Base-by-base conservation (phyloP, 2,329 filamentous ascomycete species). In the Penicillium sclerotiorum region DNA sequence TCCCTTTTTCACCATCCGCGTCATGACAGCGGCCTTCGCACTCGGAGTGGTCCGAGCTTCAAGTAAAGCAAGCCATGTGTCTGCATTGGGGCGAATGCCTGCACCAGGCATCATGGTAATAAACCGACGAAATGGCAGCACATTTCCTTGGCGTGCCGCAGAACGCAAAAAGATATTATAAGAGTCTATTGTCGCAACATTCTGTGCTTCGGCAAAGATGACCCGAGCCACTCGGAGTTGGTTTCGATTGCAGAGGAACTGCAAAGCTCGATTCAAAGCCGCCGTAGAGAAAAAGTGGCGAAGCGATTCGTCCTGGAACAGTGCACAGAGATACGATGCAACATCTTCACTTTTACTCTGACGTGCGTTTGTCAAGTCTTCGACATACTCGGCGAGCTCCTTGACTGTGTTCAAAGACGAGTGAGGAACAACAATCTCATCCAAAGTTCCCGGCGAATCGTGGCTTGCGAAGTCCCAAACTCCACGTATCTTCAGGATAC, bases 151-250 rank as follows among this genome's bases (percentile, higher is more conserved):
- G 41, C 61, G 62, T 11, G 74, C 74, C 21, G 70, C 64, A 18
- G 61, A 62, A 35, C 61, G 58, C 32, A 80, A 55, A 42, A 79
- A 59, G 37, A 77, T 72, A 42, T 78, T 78, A 55, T 72, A 77
- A 5, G 72, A 74, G 32, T 74, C 69, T 5, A 67, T 61, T 2
- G 69, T 68, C 25, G 69, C 63, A 20, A 72, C 56, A 38, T 69
- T 60, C 43, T 73, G 66, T 49, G 70, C 66, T 13, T 47, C 59
- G 13, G 62, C 53, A 41, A 76, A 71, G 6, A 78, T 53, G 2
- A 48, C 28, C 28, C 66, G 66, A 12, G 69, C 67, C 43, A 61
- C 53, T 4, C 49, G 39, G 20, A 73, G 59, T 23, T 63, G 61
- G 27, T 70, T 64, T 37, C 66, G 51, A 4, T 65, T 56, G 48